A percentile compares a stretch with the other conserved stretches of the same genome.
Conservation (phyloP, 768 basidiomycete species). For the Phylloporus arenicola region DNA sequence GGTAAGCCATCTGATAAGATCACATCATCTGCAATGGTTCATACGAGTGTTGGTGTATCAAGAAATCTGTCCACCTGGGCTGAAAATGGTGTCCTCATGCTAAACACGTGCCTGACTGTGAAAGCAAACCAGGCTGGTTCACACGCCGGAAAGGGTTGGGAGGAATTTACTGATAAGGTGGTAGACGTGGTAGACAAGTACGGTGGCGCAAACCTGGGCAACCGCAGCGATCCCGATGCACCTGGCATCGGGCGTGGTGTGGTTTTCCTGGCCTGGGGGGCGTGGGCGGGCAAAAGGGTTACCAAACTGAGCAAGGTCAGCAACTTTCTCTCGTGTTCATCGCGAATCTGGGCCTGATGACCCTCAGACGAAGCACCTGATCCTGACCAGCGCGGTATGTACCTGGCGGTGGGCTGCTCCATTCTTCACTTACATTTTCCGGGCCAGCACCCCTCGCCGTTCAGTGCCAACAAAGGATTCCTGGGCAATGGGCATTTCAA, state of each 20-base stretch:
- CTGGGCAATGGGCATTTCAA: constrained; percentile 87
- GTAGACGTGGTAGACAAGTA: constrained; percentile 72
- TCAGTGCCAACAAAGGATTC: constrained; percentile 75
- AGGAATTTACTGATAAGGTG: constrained; percentile 81
- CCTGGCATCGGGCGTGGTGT: constrained; percentile 65
- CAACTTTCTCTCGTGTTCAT: constrained; percentile 5
- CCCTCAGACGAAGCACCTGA: constrained; percentile 68
- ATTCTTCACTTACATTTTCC: constrained; percentile 26
- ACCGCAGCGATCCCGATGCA: constrained; percentile 28
- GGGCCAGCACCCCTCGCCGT: constrained; percentile 77
- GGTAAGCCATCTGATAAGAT: constrained; percentile 46
- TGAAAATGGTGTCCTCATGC: constrained; percentile 78
- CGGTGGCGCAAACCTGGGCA: constrained; percentile 63
- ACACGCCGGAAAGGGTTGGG: constrained; percentile 87
- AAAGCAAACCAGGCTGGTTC: constrained; percentile 69
- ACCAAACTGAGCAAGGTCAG: constrained; percentile 68
- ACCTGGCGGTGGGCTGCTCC: constrained; percentile 5
- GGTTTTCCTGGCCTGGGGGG: constrained; percentile 89
- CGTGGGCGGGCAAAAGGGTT: constrained; percentile 79
- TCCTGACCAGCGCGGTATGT: constrained; percentile 70
- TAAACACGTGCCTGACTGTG: constrained; percentile 92
- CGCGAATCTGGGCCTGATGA: constrained; percentile 17
- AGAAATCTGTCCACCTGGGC: constrained; percentile 84
- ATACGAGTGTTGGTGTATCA: constrained; percentile 5
- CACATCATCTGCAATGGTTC: constrained; percentile 3